Conservation (phyloP, 108 stramenopile species). For the Cyclotella baltica region DNA sequence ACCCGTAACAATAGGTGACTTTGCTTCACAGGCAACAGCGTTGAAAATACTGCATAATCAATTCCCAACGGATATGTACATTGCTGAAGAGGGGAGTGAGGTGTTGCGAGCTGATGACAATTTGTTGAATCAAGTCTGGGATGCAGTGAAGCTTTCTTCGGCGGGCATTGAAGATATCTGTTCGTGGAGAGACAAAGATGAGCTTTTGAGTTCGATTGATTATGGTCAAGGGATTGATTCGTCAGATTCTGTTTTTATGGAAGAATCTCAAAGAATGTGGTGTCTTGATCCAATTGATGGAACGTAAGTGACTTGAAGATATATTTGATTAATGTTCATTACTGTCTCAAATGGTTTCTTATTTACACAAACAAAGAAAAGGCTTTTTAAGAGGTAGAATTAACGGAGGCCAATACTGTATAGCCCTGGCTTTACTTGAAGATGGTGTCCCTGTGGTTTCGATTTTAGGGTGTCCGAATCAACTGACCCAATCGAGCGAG, state of each 20-base stretch:
- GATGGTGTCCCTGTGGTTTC: conserved; percentile 74
- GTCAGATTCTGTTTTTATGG: background rate
- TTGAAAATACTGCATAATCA: conserved; percentile 39
- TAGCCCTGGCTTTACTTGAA: conserved; percentile 75
- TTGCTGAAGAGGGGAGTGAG: conserved; percentile 69
- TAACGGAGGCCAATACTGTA: conserved; percentile 73
- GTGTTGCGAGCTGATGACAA: conserved; percentile 34
- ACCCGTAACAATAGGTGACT: conserved; percentile 75
- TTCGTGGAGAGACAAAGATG: conserved; percentile 19
- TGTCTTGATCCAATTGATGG: conserved; percentile 92
- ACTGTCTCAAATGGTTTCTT: background rate
- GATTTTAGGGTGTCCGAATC: conserved; percentile 86
- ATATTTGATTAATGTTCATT: background rate
- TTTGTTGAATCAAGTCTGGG: conserved; percentile 40
- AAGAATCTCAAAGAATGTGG: conserved; percentile 61
- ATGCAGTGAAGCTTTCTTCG: conserved; percentile 23
- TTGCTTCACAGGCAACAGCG: conserved; percentile 68
- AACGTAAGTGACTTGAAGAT: conserved; percentile 46
- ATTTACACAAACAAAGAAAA: conserved; percentile 43
- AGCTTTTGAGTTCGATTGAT: conserved; percentile 52
- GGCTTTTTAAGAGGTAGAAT: conserved; percentile 80
- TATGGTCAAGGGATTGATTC: conserved; percentile 42
- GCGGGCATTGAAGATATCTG: background rate
- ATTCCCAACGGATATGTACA: conserved; percentile 57
- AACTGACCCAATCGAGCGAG: conserved; percentile 28